A percentile compares a stretch with the other conserved stretches of the same genome.
These are phyloP conservation scores for Spatholobus suberectus DNA, from an alignment of 306 rosid species.

Conservation along the genomic window DNA sequence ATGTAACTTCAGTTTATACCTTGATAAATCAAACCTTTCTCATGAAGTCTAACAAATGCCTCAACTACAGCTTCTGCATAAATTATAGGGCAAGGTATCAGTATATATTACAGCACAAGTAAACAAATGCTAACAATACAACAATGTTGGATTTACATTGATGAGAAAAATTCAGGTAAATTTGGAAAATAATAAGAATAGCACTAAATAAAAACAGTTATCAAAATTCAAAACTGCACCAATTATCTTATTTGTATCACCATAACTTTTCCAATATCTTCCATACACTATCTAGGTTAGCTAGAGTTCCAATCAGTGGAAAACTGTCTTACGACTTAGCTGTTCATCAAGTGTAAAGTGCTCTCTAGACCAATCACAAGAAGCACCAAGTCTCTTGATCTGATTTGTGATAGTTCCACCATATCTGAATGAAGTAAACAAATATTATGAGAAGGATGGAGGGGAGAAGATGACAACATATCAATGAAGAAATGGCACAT, in stretches of 20 bases:
- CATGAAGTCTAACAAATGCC: constrained; percentile 96
- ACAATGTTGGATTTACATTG: background rate
- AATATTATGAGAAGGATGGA: constrained; percentile 22
- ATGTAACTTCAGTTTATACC: constrained; percentile 57
- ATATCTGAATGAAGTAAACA: constrained; percentile 60
- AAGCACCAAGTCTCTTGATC: constrained; percentile 98
- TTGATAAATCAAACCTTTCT: constrained; percentile 94
- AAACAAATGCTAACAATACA: constrained; percentile 21
- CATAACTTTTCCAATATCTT: constrained; percentile 21
- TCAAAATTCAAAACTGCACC: constrained; percentile 4
- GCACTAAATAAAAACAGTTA: background rate
- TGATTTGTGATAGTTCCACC: constrained; percentile 96
- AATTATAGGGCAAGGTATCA: constrained; percentile 51
- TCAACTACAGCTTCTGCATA: constrained; percentile 90
- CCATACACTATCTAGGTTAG: constrained; percentile 28
- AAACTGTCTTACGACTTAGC: constrained; percentile 96
- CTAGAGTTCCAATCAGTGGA: constrained; percentile 53
- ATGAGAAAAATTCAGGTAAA: constrained; percentile 28
- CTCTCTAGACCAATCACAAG: constrained; percentile 97
- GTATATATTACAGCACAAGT: constrained; percentile 29
- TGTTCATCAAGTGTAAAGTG: constrained; percentile 98
- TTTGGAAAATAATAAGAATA: background rate
- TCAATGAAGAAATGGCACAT: constrained; percentile 1
- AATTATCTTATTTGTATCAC: constrained; percentile 30
- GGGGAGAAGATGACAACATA: constrained; percentile 6